Conservation (phyloP, 1,284 basidiomycete genomes). For the Austroboletus niveus region DNA sequence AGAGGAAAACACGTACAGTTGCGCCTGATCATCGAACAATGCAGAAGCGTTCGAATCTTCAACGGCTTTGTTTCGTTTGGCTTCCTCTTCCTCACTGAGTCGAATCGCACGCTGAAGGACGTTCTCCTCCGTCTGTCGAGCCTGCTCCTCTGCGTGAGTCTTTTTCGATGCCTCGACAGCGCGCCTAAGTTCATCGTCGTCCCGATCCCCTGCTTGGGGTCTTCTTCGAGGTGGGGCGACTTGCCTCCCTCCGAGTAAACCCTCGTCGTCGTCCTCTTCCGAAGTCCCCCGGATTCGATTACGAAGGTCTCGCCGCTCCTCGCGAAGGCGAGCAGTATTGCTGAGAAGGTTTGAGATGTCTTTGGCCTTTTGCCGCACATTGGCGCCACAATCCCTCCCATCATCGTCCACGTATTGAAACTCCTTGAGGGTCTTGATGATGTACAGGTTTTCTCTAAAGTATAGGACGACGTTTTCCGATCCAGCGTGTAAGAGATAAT, state of each 20-base stretch:
- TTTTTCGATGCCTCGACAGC: constrained; percentile 90
- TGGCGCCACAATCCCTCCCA: constrained; percentile 96
- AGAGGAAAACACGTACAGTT: constrained; percentile 48
- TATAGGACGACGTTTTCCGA: constrained; percentile 99
- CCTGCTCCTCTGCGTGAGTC: constrained; percentile 74
- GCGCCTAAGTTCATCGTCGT: constrained; percentile 78
- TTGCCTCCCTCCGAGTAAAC: constrained; percentile 38
- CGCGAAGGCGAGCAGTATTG: constrained; percentile 84
- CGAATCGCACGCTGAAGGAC: constrained; percentile 80
- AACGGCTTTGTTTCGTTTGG: constrained; percentile 62
- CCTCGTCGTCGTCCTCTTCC: constrained; percentile 49
- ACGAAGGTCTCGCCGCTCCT: constrained; percentile 86
- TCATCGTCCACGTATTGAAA: constrained; percentile 97
- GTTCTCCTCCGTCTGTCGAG: constrained; percentile 63
- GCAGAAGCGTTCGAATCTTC: constrained; percentile 75
- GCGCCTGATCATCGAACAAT: constrained; percentile 85
- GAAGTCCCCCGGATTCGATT: constrained; percentile 72
- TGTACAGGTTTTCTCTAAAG: constrained; percentile 96
- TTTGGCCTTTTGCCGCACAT: constrained; percentile 98
- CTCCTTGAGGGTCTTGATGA: constrained; percentile 99
- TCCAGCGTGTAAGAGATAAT: constrained; percentile 95
- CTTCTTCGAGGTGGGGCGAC: constrained; percentile 27
- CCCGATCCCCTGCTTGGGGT: constrained; percentile 44
- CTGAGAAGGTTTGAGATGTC: constrained; percentile 96
- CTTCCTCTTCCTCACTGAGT: constrained; percentile 88